Conservation (phyloP, 768 basidiomycete genomes). For the Pleurotus ostreatus region DNA sequence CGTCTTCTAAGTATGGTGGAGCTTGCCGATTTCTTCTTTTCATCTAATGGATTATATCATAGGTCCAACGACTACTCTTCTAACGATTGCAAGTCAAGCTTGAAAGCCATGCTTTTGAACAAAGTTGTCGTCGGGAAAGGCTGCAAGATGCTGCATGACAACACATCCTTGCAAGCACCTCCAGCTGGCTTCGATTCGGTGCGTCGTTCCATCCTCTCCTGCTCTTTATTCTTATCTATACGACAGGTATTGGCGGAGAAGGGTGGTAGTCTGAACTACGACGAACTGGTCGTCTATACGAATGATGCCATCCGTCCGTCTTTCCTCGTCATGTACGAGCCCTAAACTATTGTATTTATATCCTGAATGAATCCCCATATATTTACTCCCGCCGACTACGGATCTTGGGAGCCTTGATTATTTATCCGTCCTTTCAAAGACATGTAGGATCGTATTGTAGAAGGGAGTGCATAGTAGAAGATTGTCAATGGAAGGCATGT, state of each 20-base stretch:
- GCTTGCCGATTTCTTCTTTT: neutral
- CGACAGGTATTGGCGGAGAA: slow-evolving; percentile 62
- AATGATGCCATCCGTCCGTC: slow-evolving; percentile 73
- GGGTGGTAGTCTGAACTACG: slow-evolving; percentile 64
- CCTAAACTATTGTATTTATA: slow-evolving; percentile 19
- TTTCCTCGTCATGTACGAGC: slow-evolving; percentile 67
- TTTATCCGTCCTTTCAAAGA: neutral
- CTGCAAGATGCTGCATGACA: slow-evolving; percentile 60
- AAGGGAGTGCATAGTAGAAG: no score
- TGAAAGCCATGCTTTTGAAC: slow-evolving; percentile 69
- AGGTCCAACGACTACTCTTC: slow-evolving; percentile 70
- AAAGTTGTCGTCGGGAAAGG: slow-evolving; percentile 73
- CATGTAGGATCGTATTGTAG: no score
- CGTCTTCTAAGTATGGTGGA: slow-evolving; percentile 59
- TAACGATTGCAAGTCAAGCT: slow-evolving; percentile 47
- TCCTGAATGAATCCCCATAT: neutral
- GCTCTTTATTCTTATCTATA: neutral
- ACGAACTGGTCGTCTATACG: slow-evolving; percentile 66
- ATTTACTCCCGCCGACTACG: neutral
- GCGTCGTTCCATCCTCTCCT: slow-evolving; percentile 21
- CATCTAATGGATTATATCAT: neutral
- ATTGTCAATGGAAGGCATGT: neutral
- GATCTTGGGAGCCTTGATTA: neutral
- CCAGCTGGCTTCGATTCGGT: slow-evolving; percentile 68
- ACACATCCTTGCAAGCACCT: slow-evolving; percentile 48